Evolutionary conservation across 2,329 filamentous ascomycete species (phyloP), one percentile per base, ranked within the genome.

Genomic region (Fusarium duplospermum): DNA sequence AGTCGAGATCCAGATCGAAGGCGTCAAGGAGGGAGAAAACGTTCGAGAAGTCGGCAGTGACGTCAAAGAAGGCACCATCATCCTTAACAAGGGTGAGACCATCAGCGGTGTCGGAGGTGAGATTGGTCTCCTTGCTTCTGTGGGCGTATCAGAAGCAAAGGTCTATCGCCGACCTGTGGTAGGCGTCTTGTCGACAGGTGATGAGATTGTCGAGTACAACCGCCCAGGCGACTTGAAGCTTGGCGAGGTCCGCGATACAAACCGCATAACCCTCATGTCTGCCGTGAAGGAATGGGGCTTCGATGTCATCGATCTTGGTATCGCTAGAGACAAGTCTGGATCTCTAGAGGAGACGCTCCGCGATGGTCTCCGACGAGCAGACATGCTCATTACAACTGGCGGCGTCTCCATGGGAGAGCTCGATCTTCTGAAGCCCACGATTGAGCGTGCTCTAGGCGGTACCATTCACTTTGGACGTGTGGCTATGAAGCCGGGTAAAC

Each of bases 391-490:
- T 78, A 98, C 96, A 18, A 96, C 93, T 0, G 96, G 96, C 24
- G 96, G 96, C 57, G 96, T 98, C 22, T 97, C 94, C 11, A 99
- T 99, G 96, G 96, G 96, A 66, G 96, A 99, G 84, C 90, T 98
- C 3, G 96, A 99, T 82, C 91, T 99, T 9, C 90, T 99, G 22
- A 99, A 99, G 82, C 96, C 96, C 0, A 98, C 96, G 0, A 94
- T 99, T 77, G 96, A 98, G 85, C 92, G 96, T 47, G 88, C 91
- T 2, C 89, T 99, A 1, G 94, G 95, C 66, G 96, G 96, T 9
- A 96, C 92, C 0, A 98, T 99, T 75, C 96, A 98, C 83, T 99
- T 99, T 77, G 96, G 96, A 27, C 93, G 96, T 4, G 96, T 99
- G 4, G 90, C 93, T 64, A 98, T 99, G 96, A 99, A 99, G 85